Percentiles rank a stretch among this genome's conserved stretches.
Conservation (phyloP, 164 flowering plant species). For the Berberis vulgaris region DNA sequence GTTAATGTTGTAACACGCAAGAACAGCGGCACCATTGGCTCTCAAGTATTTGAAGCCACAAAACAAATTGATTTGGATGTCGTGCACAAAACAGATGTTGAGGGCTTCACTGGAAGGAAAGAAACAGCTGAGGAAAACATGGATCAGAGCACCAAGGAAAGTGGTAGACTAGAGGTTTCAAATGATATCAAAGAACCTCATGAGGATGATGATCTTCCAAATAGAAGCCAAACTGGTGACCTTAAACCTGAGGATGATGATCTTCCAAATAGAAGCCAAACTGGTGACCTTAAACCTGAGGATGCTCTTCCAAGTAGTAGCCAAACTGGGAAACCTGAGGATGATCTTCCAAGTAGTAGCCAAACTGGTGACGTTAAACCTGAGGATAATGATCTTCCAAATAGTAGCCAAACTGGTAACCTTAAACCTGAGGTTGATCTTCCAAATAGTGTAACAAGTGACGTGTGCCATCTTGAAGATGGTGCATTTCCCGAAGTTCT, state of each 20-base stretch:
- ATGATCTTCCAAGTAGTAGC: slow-evolving; percentile 11
- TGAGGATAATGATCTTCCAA: no score
- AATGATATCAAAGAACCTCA: slow-evolving; percentile 13
- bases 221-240: slow-evolving; percentile 10
- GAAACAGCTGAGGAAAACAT: slow-evolving; percentile 14
- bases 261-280: slow-evolving; percentile 8
- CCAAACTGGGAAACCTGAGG: slow-evolving; percentile 4
- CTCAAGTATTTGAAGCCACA: slow-evolving; percentile 14
- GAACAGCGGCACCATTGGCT: slow-evolving; percentile 2
- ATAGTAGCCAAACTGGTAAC: no score
- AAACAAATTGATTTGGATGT: slow-evolving; percentile 3
- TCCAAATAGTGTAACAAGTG: slow-evolving; percentile 16
- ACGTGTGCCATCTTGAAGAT: slow-evolving; percentile 10
- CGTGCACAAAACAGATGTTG: slow-evolving; percentile 13
- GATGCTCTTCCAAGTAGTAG: slow-evolving; percentile 11
- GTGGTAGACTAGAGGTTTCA: slow-evolving; percentile 11
- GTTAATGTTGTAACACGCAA: slow-evolving; percentile 38
- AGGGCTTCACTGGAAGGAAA: slow-evolving; percentile 1
- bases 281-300: slow-evolving; percentile 16
- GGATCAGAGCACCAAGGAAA: slow-evolving; percentile 10
- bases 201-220: slow-evolving; percentile 12
- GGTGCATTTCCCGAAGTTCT: slow-evolving; percentile 13
- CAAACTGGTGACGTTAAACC: no score
- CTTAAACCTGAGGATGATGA: slow-evolving; percentile 16
- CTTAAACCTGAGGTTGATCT: no score